A percentile compares a stretch with the other conserved stretches of the same genome.
phyloP scores from a whole-genome alignment of 2,329 filamentous ascomycete species.

The Rhytidhysteron rufulum region DNA sequence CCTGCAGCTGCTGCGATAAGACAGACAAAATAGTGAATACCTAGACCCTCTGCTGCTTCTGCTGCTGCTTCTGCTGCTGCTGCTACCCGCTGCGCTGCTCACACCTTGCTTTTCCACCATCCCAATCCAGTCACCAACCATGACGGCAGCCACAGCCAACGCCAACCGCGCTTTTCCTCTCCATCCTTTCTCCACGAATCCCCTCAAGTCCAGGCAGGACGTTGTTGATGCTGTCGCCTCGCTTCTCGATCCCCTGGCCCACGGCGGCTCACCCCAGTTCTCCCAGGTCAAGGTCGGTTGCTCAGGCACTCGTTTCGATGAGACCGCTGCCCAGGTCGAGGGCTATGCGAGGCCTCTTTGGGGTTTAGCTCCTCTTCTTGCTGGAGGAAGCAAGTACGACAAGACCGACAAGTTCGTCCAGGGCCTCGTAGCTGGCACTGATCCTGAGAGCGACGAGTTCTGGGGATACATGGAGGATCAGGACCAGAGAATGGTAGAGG shows the following conservation, averaged over 20 bases:
- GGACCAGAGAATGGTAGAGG: slow-evolving; percentile 82
- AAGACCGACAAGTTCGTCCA: slow-evolving; percentile 65
- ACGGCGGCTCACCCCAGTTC: slow-evolving; percentile 66
- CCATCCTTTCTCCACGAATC: slow-evolving; percentile 42
- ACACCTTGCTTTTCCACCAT: too few species aligned
- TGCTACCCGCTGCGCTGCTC: too few species aligned
- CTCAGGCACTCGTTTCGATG: slow-evolving; percentile 73
- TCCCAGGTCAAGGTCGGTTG: slow-evolving; percentile 65
- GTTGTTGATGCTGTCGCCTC: slow-evolving; percentile 41
- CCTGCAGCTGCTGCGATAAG: too few species aligned
- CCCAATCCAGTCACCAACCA: too few species aligned
- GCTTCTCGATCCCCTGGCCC: slow-evolving; percentile 66
- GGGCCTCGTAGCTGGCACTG: slow-evolving; percentile 66
- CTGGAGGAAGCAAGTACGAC: slow-evolving; percentile 62
- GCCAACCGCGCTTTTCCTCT: slow-evolving; percentile 40
- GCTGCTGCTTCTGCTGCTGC: too few species aligned
- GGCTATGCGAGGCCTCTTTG: slow-evolving; percentile 72
- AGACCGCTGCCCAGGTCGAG: slow-evolving; percentile 72
- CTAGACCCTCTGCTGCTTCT: too few species aligned
- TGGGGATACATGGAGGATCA: slow-evolving; percentile 74
- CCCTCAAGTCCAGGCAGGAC: slow-evolving; percentile 38
- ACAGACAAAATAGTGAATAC: too few species aligned
- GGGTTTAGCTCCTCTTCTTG: slow-evolving; percentile 68
- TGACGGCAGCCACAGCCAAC: slow-evolving; percentile 31
- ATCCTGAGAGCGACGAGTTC: slow-evolving; percentile 66